Conservation (phyloP, 208 protist species). For the Leishmania tropica region DNA sequence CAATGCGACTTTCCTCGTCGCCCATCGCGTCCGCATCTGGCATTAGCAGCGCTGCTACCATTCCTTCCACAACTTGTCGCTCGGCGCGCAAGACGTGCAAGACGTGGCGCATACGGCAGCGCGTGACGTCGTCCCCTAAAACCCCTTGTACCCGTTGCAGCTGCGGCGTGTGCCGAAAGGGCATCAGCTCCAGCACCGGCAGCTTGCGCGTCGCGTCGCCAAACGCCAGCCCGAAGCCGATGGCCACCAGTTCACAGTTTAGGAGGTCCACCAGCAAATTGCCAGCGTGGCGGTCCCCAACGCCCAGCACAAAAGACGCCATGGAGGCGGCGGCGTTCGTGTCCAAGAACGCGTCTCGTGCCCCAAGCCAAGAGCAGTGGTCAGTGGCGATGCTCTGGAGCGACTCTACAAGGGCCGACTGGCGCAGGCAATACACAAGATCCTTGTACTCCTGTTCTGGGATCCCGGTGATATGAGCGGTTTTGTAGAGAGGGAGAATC, state of each 20-base stretch:
- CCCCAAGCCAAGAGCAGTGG: slow-evolving; percentile 61
- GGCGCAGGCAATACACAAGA: slow-evolving; percentile 11
- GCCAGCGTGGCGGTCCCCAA: slow-evolving; percentile 94
- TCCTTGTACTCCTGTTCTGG: slow-evolving; percentile 11
- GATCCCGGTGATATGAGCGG: no score
- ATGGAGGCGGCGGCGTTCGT: slow-evolving; percentile 73
- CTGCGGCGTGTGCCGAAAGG: slow-evolving; percentile 93
- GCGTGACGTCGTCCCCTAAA: slow-evolving; percentile 57
- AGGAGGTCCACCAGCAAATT: slow-evolving; percentile 87
- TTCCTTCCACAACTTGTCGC: slow-evolving; percentile 65
- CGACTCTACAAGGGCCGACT: slow-evolving; percentile 16
- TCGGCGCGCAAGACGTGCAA: slow-evolving; percentile 49
- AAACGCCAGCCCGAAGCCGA: slow-evolving; percentile 97
- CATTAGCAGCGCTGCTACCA: slow-evolving; percentile 27
- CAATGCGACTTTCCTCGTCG: slow-evolving; percentile 49
- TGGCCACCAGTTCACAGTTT: slow-evolving; percentile 85
- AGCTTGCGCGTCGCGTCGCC: slow-evolving; percentile 84
- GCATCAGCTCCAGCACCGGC: slow-evolving; percentile 93
- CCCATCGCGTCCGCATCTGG: not conserved
- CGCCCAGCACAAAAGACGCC: slow-evolving; percentile 89
- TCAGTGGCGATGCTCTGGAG: slow-evolving; percentile 45
- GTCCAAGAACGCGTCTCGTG: slow-evolving; percentile 70
- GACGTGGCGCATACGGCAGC: slow-evolving; percentile 64
- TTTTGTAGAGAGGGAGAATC: not conserved
- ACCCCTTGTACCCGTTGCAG: slow-evolving; percentile 71